Conservation (phyloP, 1,284 basidiomycete species). For the Taiwanofungus camphoratus region DNA sequence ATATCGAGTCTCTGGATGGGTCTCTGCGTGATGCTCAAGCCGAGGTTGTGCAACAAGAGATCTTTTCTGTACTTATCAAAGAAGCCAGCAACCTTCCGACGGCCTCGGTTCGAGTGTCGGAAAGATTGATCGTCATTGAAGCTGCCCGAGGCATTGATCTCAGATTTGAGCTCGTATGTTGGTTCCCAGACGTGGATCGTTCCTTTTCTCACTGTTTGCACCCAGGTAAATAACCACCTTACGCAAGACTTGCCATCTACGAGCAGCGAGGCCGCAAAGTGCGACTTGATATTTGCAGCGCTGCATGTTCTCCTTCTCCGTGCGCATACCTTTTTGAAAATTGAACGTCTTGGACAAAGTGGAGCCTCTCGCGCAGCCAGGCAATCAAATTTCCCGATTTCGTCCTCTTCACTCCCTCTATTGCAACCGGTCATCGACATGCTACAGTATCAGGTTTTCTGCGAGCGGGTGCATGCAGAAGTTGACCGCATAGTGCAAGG, state of each 20-base stretch:
- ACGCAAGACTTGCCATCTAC: not conserved
- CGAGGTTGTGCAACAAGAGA: conserved; percentile 73
- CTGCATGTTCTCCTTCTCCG: conserved; percentile 63
- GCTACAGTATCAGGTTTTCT: conserved; percentile 72
- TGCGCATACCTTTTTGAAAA: conserved; percentile 47
- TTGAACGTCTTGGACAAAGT: conserved; percentile 38
- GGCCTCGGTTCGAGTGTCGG: conserved; percentile 67
- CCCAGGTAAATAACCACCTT: conserved; percentile 23
- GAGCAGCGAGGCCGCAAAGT: conserved; percentile 34
- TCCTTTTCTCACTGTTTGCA: not conserved
- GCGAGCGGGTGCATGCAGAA: conserved; percentile 53
- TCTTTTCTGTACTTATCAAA: conserved; percentile 63
- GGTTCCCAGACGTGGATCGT: not conserved
- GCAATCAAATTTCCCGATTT: conserved; percentile 14
- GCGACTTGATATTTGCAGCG: conserved; percentile 64
- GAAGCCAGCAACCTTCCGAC: conserved; percentile 70
- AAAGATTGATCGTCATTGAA: conserved; percentile 68
- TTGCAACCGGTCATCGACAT: conserved; percentile 70
- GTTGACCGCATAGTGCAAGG: conserved; percentile 44
- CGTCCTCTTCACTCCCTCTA: conserved; percentile 30
- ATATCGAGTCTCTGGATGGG: conserved; percentile 39
- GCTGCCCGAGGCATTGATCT: conserved; percentile 64
- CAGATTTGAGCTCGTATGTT: conserved; percentile 58
- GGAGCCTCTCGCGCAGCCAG: conserved; percentile 26
- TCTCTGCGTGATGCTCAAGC: conserved; percentile 54